Conservation (phyloP, 2,329 filamentous ascomycete species). For the Myriosclerotinia curreyana region DNA sequence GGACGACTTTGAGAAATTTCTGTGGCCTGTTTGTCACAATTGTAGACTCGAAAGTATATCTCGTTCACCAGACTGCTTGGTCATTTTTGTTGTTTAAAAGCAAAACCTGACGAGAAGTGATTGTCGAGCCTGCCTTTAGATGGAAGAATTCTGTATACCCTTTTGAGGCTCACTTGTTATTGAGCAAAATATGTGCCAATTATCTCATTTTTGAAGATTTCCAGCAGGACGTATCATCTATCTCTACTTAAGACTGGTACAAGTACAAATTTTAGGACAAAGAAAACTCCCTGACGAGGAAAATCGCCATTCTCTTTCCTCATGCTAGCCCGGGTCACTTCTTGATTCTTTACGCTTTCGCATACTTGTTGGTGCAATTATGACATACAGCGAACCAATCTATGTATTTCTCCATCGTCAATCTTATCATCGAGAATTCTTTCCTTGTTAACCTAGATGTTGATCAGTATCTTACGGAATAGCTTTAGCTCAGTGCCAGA, state of each 20-base stretch:
- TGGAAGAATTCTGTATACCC: conserved; percentile 15
- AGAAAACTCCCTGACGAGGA: too few relatives aligned
- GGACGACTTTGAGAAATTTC: conserved; percentile 8
- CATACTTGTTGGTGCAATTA: conserved; percentile 57
- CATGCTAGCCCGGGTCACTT: too few relatives aligned
- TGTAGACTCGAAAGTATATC: conserved; percentile 20
- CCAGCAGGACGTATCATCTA: too few relatives aligned
- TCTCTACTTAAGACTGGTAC: too few relatives aligned
- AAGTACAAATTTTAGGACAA: too few relatives aligned
- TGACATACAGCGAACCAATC: conserved; percentile 52
- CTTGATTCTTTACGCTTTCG: too few relatives aligned
- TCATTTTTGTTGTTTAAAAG: conserved; percentile 13
- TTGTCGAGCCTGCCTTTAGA: neutral
- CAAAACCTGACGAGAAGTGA: neutral
- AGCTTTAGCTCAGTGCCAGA: conserved; percentile 50
- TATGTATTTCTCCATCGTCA: conserved; percentile 53
- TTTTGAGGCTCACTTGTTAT: conserved; percentile 6
- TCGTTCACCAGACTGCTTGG: conserved; percentile 20
- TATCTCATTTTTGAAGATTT: conserved; percentile 1
- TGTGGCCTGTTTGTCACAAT: conserved; percentile 19
- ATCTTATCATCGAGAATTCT: conserved; percentile 52
- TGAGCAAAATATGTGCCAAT: conserved; percentile 15
- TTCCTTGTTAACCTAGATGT: conserved; percentile 54
- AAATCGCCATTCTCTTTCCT: too few relatives aligned
- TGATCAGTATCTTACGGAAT: conserved; percentile 50